phyloP scores from a whole-genome alignment of 345 rosid genomes.

The Salix dunnii region DNA sequence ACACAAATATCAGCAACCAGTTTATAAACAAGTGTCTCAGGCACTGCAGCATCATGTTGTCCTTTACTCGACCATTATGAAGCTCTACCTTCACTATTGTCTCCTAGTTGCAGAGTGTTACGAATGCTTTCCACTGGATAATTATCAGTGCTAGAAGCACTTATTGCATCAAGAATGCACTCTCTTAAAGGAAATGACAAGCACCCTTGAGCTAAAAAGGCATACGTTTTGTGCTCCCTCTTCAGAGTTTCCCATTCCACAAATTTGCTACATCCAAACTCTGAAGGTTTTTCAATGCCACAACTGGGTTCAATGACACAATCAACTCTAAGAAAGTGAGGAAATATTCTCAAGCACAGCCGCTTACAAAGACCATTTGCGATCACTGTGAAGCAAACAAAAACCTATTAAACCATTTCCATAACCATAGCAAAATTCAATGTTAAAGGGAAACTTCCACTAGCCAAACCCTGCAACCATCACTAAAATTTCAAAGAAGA shows the following conservation, averaged over 20 bases:
- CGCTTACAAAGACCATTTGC: constrained; percentile 52
- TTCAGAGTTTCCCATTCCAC: constrained; percentile 42
- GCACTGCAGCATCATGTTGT: constrained; percentile 55
- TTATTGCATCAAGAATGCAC: constrained; percentile 56
- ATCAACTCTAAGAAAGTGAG: constrained; percentile 45
- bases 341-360: constrained; percentile 67
- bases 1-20: constrained; percentile 62
- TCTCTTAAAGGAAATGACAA: constrained; percentile 31
- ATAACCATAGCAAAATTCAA: not conserved
- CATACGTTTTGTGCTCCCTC: constrained; percentile 68
- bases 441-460: not conserved
- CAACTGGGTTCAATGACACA: constrained; percentile 39
- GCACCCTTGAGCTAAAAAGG: constrained; percentile 53
- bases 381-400: constrained; percentile 47
- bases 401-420: not conserved
- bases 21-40: constrained; percentile 81
- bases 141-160: constrained; percentile 92
- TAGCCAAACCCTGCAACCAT: not conserved
- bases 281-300: constrained; percentile 20
- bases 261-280: constrained; percentile 49
- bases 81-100: constrained; percentile 42
- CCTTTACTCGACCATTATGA: constrained; percentile 97
- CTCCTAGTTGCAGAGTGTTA: constrained; percentile 62
- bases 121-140: constrained; percentile 70
- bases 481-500: not conserved